These are phyloP conservation scores for Pholiota conissans DNA, from an alignment of 768 basidiomycete genomes.

Conservation along the genomic window DNA sequence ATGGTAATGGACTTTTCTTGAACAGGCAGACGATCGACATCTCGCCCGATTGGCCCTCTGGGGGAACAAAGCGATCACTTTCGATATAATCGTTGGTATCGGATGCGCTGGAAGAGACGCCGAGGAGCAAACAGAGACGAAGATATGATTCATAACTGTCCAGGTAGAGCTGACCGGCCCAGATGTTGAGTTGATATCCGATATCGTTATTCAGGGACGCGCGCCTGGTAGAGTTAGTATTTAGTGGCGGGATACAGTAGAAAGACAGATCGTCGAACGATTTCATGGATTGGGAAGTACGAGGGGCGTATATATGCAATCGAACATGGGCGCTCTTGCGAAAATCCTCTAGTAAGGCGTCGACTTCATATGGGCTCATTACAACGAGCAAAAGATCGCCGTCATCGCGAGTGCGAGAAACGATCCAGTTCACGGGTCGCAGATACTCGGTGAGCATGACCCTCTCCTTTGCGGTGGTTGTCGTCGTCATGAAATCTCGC, in stretches of 20 bases:
- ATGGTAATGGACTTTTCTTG: conserved; percentile 32
- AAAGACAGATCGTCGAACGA: conserved; percentile 38
- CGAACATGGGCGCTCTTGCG: conserved; percentile 28
- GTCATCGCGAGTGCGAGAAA: conserved; percentile 20
- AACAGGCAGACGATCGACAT: conserved; percentile 26
- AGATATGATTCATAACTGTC: conserved; percentile 30
- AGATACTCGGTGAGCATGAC: conserved; percentile 27
- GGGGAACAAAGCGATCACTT: conserved; percentile 31
- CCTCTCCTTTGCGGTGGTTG: conserved; percentile 13
- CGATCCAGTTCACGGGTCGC: conserved; percentile 43
- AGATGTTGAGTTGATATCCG: conserved; percentile 38
- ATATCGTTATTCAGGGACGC: conserved; percentile 14
- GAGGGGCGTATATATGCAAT: conserved; percentile 44
- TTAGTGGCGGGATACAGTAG: conserved; percentile 26
- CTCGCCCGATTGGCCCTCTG: conserved; percentile 16
- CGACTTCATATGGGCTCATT: conserved; percentile 41
- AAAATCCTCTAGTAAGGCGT: conserved; percentile 35
- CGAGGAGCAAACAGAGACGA: conserved; percentile 34
- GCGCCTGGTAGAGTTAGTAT: conserved; percentile 4
- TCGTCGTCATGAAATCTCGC: conserved; percentile 33
- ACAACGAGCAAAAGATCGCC: conserved; percentile 26
- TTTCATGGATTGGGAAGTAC: conserved; percentile 30
- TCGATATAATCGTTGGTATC: conserved; percentile 17
- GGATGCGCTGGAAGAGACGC: conserved; percentile 24
- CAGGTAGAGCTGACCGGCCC: conserved; percentile 46